Conservation (phyloP, 2,329 filamentous ascomycete species). For the Cercospora nicotianae region DNA sequence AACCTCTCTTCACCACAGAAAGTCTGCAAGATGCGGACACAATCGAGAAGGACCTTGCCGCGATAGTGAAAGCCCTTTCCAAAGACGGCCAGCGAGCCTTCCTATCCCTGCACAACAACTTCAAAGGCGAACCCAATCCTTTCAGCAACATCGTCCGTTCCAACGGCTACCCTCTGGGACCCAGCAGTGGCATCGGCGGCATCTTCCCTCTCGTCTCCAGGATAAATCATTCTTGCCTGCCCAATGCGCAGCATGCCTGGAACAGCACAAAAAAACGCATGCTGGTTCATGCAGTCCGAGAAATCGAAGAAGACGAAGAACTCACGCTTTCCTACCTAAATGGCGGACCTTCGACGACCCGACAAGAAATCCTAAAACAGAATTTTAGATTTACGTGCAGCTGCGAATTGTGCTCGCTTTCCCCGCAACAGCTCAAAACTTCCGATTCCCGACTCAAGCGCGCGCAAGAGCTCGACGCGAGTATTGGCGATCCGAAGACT, state of each 20-base stretch:
- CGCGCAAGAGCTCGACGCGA: constrained; percentile 29
- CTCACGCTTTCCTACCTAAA: constrained; percentile 41
- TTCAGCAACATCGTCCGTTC: constrained; percentile 39
- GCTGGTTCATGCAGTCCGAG: constrained; percentile 39
- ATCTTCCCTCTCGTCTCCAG: constrained; percentile 41
- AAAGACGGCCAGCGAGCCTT: constrained; percentile 35
- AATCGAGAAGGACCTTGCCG: constrained; percentile 27
- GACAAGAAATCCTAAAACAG: constrained; percentile 22
- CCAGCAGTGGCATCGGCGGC: constrained; percentile 31
- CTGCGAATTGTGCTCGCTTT: constrained; percentile 42
- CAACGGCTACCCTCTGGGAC: constrained; percentile 37
- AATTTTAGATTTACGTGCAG: constrained; percentile 41
- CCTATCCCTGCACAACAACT: constrained; percentile 37
- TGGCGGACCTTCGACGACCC: constrained; percentile 25
- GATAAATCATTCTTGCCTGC: constrained; percentile 43
- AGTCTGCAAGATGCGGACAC: constrained; percentile 24
- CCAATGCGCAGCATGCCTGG: constrained; percentile 42
- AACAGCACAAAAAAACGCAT: constrained; percentile 32
- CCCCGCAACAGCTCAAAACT: constrained; percentile 34
- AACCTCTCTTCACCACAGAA: constrained; percentile 40
- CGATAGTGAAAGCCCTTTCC: constrained; percentile 28
- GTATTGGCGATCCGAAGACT: constrained; percentile 28
- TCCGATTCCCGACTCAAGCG: constrained; percentile 33
- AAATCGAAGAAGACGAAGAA: constrained; percentile 41
- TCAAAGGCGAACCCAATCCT: constrained; percentile 30